phyloP scores from a whole-genome alignment of 1,139 yeast species.

The Saccharomyces hybrid region DNA sequence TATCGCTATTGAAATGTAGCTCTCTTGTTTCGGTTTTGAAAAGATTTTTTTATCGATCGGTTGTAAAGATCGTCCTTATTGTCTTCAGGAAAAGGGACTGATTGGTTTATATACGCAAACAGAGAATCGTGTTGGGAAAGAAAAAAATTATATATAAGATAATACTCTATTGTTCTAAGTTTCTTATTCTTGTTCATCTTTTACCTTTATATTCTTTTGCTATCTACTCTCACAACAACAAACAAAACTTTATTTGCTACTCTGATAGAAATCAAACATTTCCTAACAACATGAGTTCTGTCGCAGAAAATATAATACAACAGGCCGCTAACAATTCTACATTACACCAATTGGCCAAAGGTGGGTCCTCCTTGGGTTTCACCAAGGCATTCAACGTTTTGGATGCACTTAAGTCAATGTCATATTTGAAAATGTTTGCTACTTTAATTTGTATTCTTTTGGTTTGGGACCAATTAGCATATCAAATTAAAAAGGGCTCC shows the following conservation, averaged over 20 bases:
- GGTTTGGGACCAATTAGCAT: constrained; percentile 73
- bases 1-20: not conserved
- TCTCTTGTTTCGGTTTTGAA: not conserved
- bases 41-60: not conserved
- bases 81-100: not conserved
- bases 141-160: not conserved
- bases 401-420: constrained; percentile 17
- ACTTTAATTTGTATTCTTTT: constrained; percentile 46
- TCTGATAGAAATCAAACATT: not conserved
- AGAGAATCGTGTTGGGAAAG: not conserved
- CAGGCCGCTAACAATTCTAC: not conserved
- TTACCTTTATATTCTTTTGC: not conserved
- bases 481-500: constrained; percentile 70
- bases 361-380: constrained; percentile 1
- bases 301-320: not conserved
- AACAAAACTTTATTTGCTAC: not conserved
- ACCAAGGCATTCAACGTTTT: constrained; percentile 5
- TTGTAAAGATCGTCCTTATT: not conserved
- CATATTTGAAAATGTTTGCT: constrained; percentile 47
- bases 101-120: not conserved
- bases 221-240: not conserved
- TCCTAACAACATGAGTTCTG: not conserved
- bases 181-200: not conserved
- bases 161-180: not conserved
- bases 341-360: constrained; percentile 3